A percentile compares a stretch with the other conserved stretches of the same genome.
These are phyloP conservation scores for Nitzschia palea DNA, from an alignment of 108 stramenopile genomes.

Conservation along the genomic window DNA sequence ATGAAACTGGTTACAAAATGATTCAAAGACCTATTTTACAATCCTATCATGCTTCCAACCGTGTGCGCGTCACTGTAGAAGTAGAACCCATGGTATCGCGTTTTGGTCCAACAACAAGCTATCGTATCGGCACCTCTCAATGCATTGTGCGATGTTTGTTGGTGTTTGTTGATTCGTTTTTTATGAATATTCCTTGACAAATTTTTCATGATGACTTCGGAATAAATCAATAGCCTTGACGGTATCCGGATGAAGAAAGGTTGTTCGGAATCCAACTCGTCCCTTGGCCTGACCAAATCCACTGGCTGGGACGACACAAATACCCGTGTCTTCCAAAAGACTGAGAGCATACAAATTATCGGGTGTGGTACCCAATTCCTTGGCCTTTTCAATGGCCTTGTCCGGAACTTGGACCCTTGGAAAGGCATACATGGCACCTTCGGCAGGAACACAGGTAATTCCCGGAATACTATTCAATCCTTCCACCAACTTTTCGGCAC, in stretches of 20 bases:
- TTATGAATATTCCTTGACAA: slow-evolving; percentile 70
- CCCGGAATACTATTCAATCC: slow-evolving; percentile 88
- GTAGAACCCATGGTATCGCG: too few relatives aligned
- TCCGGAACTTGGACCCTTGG: slow-evolving; percentile 78
- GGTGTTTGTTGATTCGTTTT: background rate
- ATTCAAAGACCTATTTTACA: too few relatives aligned
- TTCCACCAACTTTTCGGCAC: slow-evolving; percentile 67
- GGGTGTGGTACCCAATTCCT: slow-evolving; percentile 63
- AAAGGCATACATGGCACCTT: slow-evolving; percentile 97
- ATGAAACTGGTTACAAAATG: too few relatives aligned
- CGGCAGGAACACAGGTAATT: slow-evolving; percentile 77
- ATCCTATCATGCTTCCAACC: too few relatives aligned
- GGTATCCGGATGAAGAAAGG: slow-evolving; percentile 90
- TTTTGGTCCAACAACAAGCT: too few relatives aligned
- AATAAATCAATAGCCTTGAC: slow-evolving; percentile 72
- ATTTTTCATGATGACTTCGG: slow-evolving; percentile 76
- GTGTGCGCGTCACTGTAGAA: too few relatives aligned
- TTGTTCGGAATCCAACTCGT: slow-evolving; percentile 91
- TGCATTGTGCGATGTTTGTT: background rate
- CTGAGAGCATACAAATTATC: slow-evolving; percentile 89
- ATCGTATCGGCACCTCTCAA: too few relatives aligned
- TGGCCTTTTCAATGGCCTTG: slow-evolving; percentile 81
- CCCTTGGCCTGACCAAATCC: slow-evolving; percentile 93
- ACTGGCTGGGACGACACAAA: slow-evolving; percentile 90
- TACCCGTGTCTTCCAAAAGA: slow-evolving; percentile 88